Evolutionary conservation across 208 protist species (phyloP).

Genomic region (Strigomonas galati): DNA sequence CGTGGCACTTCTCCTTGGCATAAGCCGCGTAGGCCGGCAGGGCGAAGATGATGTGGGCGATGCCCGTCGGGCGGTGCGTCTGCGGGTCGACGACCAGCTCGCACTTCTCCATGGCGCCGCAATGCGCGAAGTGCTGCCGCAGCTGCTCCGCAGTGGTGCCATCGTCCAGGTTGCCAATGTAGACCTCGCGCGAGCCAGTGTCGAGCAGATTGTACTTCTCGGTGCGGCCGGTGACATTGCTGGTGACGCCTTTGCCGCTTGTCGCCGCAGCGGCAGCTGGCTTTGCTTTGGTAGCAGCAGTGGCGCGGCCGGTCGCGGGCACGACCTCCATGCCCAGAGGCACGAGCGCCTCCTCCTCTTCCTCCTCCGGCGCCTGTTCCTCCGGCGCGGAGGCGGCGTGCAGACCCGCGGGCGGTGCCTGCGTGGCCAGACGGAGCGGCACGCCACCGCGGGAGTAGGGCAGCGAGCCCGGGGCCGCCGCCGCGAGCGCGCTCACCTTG

Average conservation of each 20-base stretch:
- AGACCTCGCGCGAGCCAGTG: constrained; percentile 67
- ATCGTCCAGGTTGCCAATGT: constrained; percentile 79
- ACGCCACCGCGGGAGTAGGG: constrained; percentile 56
- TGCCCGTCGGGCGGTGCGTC: constrained; percentile 70
- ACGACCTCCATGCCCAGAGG: constrained; percentile 34
- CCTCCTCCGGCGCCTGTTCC: constrained; percentile 15
- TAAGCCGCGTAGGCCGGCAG: constrained; percentile 82
- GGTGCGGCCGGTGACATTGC: constrained; percentile 65
- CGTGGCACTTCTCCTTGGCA: constrained; percentile 77
- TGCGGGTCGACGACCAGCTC: constrained; percentile 77
- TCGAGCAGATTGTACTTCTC: constrained; percentile 85
- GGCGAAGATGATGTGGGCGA: constrained; percentile 72
- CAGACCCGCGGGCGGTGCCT: neutral
- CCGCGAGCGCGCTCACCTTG: constrained; percentile 56
- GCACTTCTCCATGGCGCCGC: constrained; percentile 59
- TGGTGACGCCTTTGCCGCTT: constrained; percentile 13
- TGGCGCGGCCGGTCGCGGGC: neutral
- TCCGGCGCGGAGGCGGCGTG: constrained; percentile 3
- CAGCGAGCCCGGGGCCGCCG: constrained; percentile 76
- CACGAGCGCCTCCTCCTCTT: constrained; percentile 31
- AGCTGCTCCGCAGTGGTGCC: constrained; percentile 76
- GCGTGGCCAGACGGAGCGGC: constrained; percentile 2
- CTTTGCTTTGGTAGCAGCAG: constrained; percentile 7
- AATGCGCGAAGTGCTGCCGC: constrained; percentile 69
- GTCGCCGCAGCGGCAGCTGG: no score